These are phyloP conservation scores for Ophiorrhiza pumila DNA, from an alignment of 257 asterid species.

Conservation along the genomic window DNA sequence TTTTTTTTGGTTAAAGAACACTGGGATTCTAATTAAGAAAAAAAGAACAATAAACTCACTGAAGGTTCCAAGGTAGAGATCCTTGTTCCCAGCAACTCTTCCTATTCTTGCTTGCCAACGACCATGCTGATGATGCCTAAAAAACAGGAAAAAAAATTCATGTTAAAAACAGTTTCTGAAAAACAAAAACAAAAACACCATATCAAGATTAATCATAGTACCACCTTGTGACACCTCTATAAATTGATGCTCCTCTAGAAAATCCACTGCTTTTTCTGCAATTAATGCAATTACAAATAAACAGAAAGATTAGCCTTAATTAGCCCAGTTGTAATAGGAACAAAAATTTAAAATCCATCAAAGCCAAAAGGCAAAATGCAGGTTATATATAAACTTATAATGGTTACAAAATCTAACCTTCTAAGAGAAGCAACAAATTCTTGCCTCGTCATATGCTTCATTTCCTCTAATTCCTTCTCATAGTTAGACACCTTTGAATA, in stretches of 20 bases:
- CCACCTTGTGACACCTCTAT: conserved; percentile 99
- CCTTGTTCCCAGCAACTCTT: conserved; percentile 90
- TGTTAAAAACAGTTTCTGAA: neutral
- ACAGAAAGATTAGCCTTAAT: neutral
- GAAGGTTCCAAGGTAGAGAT: conserved; percentile 86
- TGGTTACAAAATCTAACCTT: conserved; percentile 36
- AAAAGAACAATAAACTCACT: conserved; percentile 38
- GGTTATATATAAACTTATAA: no score
- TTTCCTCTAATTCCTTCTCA: conserved; percentile 71
- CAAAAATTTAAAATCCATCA: neutral
- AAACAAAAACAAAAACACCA: neutral
- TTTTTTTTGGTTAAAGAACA: neutral
- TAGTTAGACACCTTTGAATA: conserved; percentile 48
- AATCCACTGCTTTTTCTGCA: conserved; percentile 92
- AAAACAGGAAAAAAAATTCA: neutral
- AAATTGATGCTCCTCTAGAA: conserved; percentile 87
- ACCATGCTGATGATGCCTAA: conserved; percentile 95
- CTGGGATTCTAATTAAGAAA: neutral
- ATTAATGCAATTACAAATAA: neutral
- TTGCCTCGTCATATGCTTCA: conserved; percentile 91
- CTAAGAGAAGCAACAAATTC: conserved; percentile 96
- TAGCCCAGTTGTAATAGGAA: neutral
- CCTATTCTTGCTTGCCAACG: conserved; percentile 93
- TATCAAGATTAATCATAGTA: conserved; percentile 4
- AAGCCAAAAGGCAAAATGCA: neutral